Base-by-base conservation (phyloP, 768 basidiomycete species). In the Phylloporus rhodoxanthus region DNA sequence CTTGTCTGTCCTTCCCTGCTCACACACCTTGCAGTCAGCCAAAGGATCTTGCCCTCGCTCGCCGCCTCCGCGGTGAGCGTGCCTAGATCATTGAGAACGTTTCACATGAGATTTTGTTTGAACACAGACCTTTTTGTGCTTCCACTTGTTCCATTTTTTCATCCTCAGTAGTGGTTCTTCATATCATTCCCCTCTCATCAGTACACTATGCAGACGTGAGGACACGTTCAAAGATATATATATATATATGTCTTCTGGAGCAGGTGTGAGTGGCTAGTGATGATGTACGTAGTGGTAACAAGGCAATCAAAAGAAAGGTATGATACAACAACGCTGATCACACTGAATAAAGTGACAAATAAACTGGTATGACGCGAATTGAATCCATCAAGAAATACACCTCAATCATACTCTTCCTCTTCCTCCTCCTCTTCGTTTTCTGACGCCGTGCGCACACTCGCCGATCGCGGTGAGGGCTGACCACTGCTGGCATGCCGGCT, bases 21-120 rank as follows among this genome's bases (percentile, higher is more conserved):
- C 28, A 57, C 30, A 20, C 3, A n/a, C 34, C 26, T 9, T 23
- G 2, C 36, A 68, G 66, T 40, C 68, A 68, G 48, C 68, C 68
- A 15, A 68, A 68, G 54, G 66, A 69, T 46, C 52, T 68, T 20
- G 54, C 66, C 5, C 61, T 69, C 28, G 64, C 61, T 41, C 61
- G 66, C 39, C 68, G 66, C 53, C 60, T 68, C 49, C 53, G 70
- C 21, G 63, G 60, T 25, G 63, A 69, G 57, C 61, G 67, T 38
- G 41, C 53, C 20, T 64, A 50, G 55, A 43, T n/a, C 29, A 30
- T 30, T 13, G 29, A 14, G 11, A 28, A 32, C 8, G 11, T 15
- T 19, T 32, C 3, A 19, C 14, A 19, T 13, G 19, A 21, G 8
- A 15, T 25, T 21, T 21, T 45, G 11, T 30, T 30, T 5, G 13